Evolutionary conservation across 805 yeast species (phyloP).

Genomic region (Metschnikowia cerradonensis): DNA sequence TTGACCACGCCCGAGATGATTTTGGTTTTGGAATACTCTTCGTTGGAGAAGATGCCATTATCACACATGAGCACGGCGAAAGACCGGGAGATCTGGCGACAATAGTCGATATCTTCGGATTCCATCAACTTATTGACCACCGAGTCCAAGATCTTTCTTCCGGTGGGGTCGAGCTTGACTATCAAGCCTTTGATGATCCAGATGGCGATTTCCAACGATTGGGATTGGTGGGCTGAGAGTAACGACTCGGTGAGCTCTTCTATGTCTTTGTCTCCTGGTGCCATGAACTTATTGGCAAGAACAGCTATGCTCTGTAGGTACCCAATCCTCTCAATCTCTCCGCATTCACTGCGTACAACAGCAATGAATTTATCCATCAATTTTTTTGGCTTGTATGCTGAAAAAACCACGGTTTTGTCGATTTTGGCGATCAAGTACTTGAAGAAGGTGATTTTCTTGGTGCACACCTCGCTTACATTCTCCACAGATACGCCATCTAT

Average conservation of each 20-base stretch:
- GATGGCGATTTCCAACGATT: conserved; percentile 48
- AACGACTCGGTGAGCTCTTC: conserved; percentile 1
- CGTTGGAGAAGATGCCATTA: conserved; percentile 54
- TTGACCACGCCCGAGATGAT: conserved; percentile 45
- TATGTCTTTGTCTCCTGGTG: conserved; percentile 10
- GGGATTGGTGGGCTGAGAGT: conserved; percentile 5
- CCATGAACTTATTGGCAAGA: conserved; percentile 44
- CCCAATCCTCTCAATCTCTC: conserved; percentile 21
- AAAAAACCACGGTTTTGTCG: conserved; percentile 33
- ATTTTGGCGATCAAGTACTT: conserved; percentile 49
- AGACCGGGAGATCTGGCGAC: conserved; percentile 41
- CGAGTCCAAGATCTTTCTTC: conserved; percentile 21
- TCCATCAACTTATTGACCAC: conserved; percentile 23
- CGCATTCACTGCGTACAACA: conserved; percentile 18
- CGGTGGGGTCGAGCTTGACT: conserved; percentile 47
- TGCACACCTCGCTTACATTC: conserved; percentile 23
- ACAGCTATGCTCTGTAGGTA: conserved; percentile 55
- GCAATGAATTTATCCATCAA: conserved; percentile 30
- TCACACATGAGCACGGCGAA: conserved; percentile 68
- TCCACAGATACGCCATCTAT: conserved; percentile 11
- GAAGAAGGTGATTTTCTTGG: conserved; percentile 30
- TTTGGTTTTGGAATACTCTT: conserved; percentile 22
- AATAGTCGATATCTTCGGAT: conserved; percentile 26
- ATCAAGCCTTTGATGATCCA: conserved; percentile 76
- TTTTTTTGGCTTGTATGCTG: conserved; percentile 10